Evolutionary conservation across 1,139 yeast species (phyloP), one percentile per base, ranked within the genome.

Genomic region (Lodderomyces oxycetoniae): DNA sequence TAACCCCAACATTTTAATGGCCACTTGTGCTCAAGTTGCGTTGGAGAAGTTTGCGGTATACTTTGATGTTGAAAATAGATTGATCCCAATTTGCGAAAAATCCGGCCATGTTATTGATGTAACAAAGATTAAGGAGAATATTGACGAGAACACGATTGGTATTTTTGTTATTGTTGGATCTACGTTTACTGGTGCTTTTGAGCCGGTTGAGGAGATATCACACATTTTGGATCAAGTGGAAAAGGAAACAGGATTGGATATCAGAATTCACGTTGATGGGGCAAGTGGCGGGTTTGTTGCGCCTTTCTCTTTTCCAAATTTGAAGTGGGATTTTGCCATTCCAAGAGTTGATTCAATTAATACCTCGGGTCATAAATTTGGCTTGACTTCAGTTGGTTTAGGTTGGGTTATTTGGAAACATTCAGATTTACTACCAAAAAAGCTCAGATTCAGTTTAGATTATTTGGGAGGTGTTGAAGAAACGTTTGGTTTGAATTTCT

Each of bases 331-430:
- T 57, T 88, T 88, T 61, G 63, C 77, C 37, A 55, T 83, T 33
- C 30, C 26, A 33, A 72, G 96, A 42, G 96, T 88, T 33, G 78
- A 74, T 44, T 79, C 89, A 21, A 87, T 88, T 59, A 88, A 86
- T 63, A 77, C 95, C n/a, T 83, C 95, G 2, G 96, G 96, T 40
- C 96, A 88, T 64, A 88, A 88, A 61, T 88, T 83, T 59, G 96
- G 96, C 23, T 67, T 88, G 34, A 82, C 89, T 24, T 77, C 93
- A 21, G 95, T 91, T 12, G 96, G 96, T 33, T 72, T 86, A 36
- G 96, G 96, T 35, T 88, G 96, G 96, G 77, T 88, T 39, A 61
- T 88, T 39, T 88, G 95, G 89, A 78, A 78, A 53, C 79, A 79
- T 53, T 63, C 67, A 26, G 52, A 65, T 32, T 71, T 71, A 49